Conservation (phyloP, 2,329 filamentous ascomycete species). For the Aureobasidium sp. region DNA sequence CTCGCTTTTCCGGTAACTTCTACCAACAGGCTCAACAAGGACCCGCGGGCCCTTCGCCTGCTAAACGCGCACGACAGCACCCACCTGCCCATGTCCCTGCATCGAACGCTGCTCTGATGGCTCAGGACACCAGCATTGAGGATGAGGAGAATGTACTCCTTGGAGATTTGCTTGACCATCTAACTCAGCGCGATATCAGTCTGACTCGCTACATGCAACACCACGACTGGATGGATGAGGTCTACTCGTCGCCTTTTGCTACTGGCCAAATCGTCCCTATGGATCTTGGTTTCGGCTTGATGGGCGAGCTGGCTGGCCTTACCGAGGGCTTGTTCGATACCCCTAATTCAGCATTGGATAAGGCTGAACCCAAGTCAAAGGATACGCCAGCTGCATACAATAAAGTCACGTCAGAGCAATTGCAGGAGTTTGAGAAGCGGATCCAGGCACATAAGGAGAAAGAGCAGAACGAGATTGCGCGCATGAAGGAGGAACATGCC, state of each 20-base stretch:
- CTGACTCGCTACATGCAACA: constrained; percentile 84
- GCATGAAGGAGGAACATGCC: constrained; percentile 72
- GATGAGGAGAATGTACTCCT: constrained; percentile 85
- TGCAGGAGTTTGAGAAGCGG: constrained; percentile 76
- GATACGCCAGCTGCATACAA: constrained; percentile 22
- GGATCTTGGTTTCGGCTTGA: constrained; percentile 73
- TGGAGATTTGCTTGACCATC: constrained; percentile 82
- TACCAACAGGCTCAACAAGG: constrained; percentile 19
- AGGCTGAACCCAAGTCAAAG: constrained; percentile 27
- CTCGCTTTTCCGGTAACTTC: constrained; percentile 18
- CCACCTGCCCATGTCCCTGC: constrained; percentile 37
- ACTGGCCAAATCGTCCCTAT: constrained; percentile 79
- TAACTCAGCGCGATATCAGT: constrained; percentile 86
- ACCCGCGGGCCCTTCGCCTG: constrained; percentile 34
- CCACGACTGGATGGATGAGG: constrained; percentile 98
- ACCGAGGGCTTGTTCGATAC: constrained; percentile 80
- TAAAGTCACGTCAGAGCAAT: constrained; percentile 65
- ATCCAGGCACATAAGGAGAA: constrained; percentile 65
- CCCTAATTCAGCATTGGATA: constrained; percentile 29
- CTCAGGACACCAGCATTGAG: constrained; percentile 54
- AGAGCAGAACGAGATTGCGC: constrained; percentile 74
- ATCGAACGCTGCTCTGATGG: constrained; percentile 33
- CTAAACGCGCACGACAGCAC: constrained; percentile 39
- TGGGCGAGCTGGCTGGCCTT: constrained; percentile 70
- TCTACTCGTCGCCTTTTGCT: constrained; percentile 82